These are phyloP conservation scores for Kluyveromyces sp. DNA, from an alignment of 1,139 yeast species.

Conservation along the genomic window DNA sequence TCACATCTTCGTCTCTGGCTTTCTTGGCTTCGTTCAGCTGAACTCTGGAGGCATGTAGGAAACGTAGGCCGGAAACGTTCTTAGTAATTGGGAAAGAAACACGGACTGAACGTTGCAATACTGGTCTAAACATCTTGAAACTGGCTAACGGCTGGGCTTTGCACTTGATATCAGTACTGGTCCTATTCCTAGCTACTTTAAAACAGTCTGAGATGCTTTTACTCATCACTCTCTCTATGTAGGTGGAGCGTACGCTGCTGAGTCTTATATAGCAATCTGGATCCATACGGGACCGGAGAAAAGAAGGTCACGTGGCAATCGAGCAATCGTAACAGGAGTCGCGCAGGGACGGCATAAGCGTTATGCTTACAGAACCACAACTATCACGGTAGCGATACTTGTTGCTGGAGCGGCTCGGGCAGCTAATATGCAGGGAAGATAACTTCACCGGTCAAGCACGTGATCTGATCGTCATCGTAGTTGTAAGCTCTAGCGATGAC, in stretches of 20 bases:
- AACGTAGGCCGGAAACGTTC: not conserved
- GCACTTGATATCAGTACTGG: too few relatives aligned
- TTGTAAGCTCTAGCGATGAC: slow-evolving; percentile 89
- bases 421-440: slow-evolving; percentile 43
- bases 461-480: slow-evolving; percentile 66
- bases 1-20: slow-evolving; percentile 19
- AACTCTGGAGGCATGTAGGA: slow-evolving; percentile 1
- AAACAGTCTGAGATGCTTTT: too few relatives aligned
- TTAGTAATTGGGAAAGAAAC: not conserved
- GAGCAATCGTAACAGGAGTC: not conserved
- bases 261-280: not conserved
- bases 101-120: too few relatives aligned
- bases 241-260: not conserved
- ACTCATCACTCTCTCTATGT: too few relatives aligned
- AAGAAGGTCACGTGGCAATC: not conserved
- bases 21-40: slow-evolving; percentile 7
- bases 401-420: too few relatives aligned
- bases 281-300: not conserved
- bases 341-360: too few relatives aligned
- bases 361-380: too few relatives aligned
- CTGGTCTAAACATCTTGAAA: not conserved
- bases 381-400: too few relatives aligned
- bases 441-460: slow-evolving; percentile 80
- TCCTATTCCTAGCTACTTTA: too few relatives aligned
- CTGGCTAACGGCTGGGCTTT: too few relatives aligned